Base-by-base conservation (phyloP, 2,329 filamentous ascomycete species). In the Paecilomyces formosus region DNA sequence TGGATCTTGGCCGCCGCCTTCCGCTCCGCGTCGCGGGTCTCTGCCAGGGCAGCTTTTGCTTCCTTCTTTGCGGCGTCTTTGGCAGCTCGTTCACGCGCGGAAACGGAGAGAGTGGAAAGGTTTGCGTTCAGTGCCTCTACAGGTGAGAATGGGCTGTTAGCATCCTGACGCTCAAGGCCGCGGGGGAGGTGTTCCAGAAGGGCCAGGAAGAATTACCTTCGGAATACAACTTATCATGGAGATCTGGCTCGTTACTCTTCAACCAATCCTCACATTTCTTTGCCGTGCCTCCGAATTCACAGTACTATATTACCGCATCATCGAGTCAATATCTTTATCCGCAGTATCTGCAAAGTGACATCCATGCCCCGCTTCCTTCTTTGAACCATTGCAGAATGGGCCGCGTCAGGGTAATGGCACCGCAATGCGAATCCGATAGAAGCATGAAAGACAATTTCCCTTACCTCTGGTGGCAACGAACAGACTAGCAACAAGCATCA, bases 181-280 rank as follows among this genome's bases (percentile, higher is more conserved):
- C 12, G 53, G 30, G 18, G 53, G 39, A 55, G 22, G 57, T 39
- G 53, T 24, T n/a, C n/a, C 12, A 3, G 53, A 54, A 9, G 50
- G 9, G 30, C 1, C 55, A 53, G 22, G 28, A 15, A 65, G 11
- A 31, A 62, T 79, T 3, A 93, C 92, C 91, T 76, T 89, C 83
- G 55, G 92, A 96, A 83, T 96, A 97, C 75, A 99, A 83, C 68
- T 81, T 80, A 62, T 84, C 76, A 76, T 96, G 95, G 73, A 97
- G 79, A 53, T 83, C 81, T 2, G 86, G 84, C 67, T 96, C 83
- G 64, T 86, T 82, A 64, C 87, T 84, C 69, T 90, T 80, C 21
- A 99, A 86, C 94, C 94, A 99, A 74, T 97, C 92, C 76, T 93
- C 89, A 79, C 94, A 99, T 79, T 97, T 99, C 78, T 92, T 96